Evolutionary conservation across 441 rosid genomes (phyloP), one percentile per base, ranked within the genome.

Genomic region (Sinapis alba): DNA sequence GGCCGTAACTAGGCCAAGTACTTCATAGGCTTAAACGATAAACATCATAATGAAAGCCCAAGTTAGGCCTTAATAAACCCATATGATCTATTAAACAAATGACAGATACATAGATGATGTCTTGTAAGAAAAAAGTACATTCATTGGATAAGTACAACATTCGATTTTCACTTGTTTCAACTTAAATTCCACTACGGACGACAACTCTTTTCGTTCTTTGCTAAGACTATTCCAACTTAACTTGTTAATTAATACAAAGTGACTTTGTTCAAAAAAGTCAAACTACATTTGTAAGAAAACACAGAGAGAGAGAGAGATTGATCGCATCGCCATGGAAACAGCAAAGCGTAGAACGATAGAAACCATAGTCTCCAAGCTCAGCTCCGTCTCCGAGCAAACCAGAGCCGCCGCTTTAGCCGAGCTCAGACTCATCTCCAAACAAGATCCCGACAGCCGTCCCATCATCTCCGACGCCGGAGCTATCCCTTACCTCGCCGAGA

Each of bases 321-420:
- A 45, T 47, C 54, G 21, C 50, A 62, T 34, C 47, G 27, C 27
- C 1, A 87, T 89, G 99, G 99, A 89, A 61, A 89, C 88, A 41
- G 92, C 89, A 20, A 90, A 86, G 60, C 90, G 87, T 26, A 85
- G 94, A 38, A 82, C 96, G 5, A 89, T 86, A 1, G 80, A 80
- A 23, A 62, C 89, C 2, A 81, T 92, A 41, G 98, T 90, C 5
- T 30, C 87, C 3, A 92, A 83, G 73, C 96, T 94, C 2, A 74
- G 96, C 68, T 92, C 96, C 12, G 98, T 92, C 57, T 90, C 97
- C 18, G 98, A 92, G 41, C 83, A 72, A 63, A 90, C 89, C 23
- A 86, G 98, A 36, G 67, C 82, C 9, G 89, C 86, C 7, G 90
- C 97, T 34, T 73, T 94, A 7, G 78, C 90, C 7, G 98, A 94